phyloP scores from a whole-genome alignment of 495 filamentous ascomycete genomes.

The Melanomma pulvis-pyrius region DNA sequence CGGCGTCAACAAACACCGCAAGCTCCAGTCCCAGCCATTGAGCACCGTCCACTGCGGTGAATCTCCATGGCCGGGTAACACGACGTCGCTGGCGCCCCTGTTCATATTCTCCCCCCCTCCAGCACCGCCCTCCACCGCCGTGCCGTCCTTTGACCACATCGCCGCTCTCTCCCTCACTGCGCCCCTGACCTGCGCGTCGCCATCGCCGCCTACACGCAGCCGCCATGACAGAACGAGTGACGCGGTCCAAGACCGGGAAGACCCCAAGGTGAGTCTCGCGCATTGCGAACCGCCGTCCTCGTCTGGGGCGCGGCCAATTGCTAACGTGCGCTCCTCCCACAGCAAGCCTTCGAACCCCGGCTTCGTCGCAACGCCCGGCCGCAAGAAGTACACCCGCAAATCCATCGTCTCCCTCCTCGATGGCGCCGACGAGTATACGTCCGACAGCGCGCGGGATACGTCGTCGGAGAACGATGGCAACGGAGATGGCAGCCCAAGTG shows the following conservation, averaged over 20 bases:
- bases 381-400: conserved; percentile 40
- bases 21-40: background rate
- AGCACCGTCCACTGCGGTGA: background rate
- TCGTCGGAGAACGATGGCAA: conserved; percentile 4
- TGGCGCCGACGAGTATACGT: conserved; percentile 16
- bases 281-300: background rate
- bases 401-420: conserved; percentile 33
- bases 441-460: conserved; percentile 24
- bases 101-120: background rate
- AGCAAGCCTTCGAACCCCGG: conserved; percentile 47
- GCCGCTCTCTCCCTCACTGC: background rate
- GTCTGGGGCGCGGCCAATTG: background rate
- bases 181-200: conserved; percentile 21
- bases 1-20: no score
- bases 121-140: background rate
- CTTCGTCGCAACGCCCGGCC: conserved; percentile 51
- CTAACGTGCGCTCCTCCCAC: background rate
- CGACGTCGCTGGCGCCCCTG: background rate
- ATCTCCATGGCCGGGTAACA: background rate
- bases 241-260: conserved; percentile 49
- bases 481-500: conserved; percentile 15
- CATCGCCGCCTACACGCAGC: background rate
- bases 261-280: conserved; percentile 44
- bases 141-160: background rate
- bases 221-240: conserved; percentile 38